Base-by-base conservation (phyloP, 2,329 filamentous ascomycete species). In the Pseudopithomyces maydicus region DNA sequence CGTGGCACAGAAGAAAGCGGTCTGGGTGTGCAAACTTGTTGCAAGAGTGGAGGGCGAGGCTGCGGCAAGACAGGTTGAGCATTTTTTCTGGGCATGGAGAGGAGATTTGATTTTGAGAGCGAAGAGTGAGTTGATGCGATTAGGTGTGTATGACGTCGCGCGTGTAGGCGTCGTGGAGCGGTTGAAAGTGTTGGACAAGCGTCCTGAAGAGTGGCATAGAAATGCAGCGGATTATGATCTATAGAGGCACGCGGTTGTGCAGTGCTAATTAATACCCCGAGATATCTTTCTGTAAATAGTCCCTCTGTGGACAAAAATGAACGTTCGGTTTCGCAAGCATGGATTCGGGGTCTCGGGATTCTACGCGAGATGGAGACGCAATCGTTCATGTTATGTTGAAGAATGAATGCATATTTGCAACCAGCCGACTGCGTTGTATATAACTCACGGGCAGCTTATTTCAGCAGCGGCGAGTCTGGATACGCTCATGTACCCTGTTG, bases 1-100 rank as follows among this genome's bases (percentile, higher is more conserved):
- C 19, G 68, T 75, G 45, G 70, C 65, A 42, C 60, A 67, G 5
- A 58, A 63, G 26, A 66, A 64, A 39, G 42, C 73, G 44, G 64
- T 64, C 8, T 74, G 69, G 71, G 68, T 74, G 7, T 70, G 68
- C 38, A 56, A 59, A 15, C 45, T 72, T 6, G 69, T 75, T 26
- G 65, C 67, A 2, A 56, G 56, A 38, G 67, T 71, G 0, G 70
- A 75, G 52, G 73, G 73, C 15, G 64, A 64, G 29, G 49, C 57
- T 15, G 69, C 65, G 14, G 72, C 70, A 17, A 63, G 55, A 49
- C 59, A 63, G 42, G 48, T 74, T n/a, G 69, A 74, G 41, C 46
- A 56, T n/a, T 38, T 45, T 1, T 74, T 73, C 22, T 71, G 58
- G 59, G 42, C 43, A 2, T 69, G 68, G 70, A 62, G 73, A 45